A percentile compares a stretch with the other conserved stretches of the same genome.
Evolutionary conservation across 495 filamentous ascomycete genomes (phyloP).

Genomic region (Parmelia sp.): DNA sequence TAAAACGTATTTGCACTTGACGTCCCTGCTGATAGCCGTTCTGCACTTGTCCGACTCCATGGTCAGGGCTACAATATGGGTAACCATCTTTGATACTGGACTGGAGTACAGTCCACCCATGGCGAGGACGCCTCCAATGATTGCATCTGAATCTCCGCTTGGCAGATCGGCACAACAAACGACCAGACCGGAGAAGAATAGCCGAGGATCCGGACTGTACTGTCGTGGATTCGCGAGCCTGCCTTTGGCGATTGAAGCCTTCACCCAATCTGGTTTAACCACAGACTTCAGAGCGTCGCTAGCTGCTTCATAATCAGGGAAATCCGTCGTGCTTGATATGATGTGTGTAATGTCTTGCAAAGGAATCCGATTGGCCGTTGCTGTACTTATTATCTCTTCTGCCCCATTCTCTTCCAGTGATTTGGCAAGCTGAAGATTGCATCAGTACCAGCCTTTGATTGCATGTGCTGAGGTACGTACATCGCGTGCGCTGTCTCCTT

Average conservation of each 20-base stretch:
- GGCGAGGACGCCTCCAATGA: conserved; percentile 81
- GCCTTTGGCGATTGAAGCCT: conserved; percentile 55
- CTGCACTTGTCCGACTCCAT: conserved; percentile 67
- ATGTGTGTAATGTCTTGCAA: conserved; percentile 68
- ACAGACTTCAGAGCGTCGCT: conserved; percentile 72
- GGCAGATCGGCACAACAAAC: conserved; percentile 77
- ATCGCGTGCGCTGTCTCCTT: conserved; percentile 35
- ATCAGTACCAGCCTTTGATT: background rate
- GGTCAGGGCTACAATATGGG: conserved; percentile 82
- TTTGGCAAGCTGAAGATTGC: conserved; percentile 10
- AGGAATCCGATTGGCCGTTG: conserved; percentile 38
- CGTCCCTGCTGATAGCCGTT: conserved; percentile 52
- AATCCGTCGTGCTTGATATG: conserved; percentile 78
- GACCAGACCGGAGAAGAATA: conserved; percentile 80
- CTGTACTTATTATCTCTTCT: background rate
- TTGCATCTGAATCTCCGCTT: conserved; percentile 82
- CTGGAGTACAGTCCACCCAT: conserved; percentile 77
- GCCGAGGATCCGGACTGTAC: conserved; percentile 81
- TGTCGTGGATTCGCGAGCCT: conserved; percentile 72
- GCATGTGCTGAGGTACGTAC: conserved; percentile 30
- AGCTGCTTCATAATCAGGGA: conserved; percentile 69
- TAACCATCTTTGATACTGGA: conserved; percentile 62
- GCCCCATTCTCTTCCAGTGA: conserved; percentile 49
- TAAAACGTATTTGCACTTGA: conserved; percentile 75
- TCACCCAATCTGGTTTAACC: conserved; percentile 77